A percentile compares a stretch with the other conserved stretches of the same genome.
phyloP scores from a whole-genome alignment of 2,329 filamentous ascomycete genomes.

The Colletotrichum orchidophilum region DNA sequence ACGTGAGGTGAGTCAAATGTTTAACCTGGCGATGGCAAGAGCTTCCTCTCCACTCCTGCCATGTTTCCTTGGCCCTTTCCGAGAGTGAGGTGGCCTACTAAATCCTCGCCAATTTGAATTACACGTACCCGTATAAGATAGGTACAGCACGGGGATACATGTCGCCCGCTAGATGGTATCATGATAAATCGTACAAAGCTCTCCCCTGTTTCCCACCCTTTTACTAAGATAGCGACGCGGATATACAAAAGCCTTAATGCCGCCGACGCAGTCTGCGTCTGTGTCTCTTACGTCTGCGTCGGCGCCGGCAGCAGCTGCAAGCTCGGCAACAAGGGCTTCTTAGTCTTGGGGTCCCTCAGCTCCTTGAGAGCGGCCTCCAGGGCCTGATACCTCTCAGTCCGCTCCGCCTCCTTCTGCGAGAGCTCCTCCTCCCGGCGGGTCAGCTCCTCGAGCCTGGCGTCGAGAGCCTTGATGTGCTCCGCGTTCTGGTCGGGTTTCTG shows the following conservation, averaged over 20 bases:
- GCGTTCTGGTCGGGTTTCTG: constrained; percentile 68
- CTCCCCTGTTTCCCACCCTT: background rate
- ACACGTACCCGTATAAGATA: background rate
- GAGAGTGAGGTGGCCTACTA: constrained; percentile 16
- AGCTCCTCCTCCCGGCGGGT: constrained; percentile 60
- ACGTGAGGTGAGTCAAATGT: constrained; percentile 23
- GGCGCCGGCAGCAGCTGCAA: constrained; percentile 38
- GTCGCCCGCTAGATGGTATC: constrained; percentile 25
- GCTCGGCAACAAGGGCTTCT: constrained; percentile 59
- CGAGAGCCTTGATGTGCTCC: constrained; percentile 62
- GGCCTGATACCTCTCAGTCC: constrained; percentile 56
- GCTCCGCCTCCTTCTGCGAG: constrained; percentile 53
- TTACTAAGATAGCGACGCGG: background rate
- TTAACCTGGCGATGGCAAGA: background rate
- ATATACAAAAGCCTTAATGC: constrained; percentile 5
- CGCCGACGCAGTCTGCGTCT: constrained; percentile 35
- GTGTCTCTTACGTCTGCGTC: background rate
- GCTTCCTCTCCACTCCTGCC: background rate
- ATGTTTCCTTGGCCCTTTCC: constrained; percentile 1
- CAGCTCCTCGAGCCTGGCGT: constrained; percentile 58
- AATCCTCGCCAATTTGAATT: background rate
- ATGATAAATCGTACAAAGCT: constrained; percentile 11
- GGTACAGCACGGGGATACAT: background rate
- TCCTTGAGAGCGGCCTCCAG: constrained; percentile 63
- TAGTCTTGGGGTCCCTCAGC: constrained; percentile 65